Conservation (phyloP, 768 basidiomycete genomes). For the Termitomyces sp. region DNA sequence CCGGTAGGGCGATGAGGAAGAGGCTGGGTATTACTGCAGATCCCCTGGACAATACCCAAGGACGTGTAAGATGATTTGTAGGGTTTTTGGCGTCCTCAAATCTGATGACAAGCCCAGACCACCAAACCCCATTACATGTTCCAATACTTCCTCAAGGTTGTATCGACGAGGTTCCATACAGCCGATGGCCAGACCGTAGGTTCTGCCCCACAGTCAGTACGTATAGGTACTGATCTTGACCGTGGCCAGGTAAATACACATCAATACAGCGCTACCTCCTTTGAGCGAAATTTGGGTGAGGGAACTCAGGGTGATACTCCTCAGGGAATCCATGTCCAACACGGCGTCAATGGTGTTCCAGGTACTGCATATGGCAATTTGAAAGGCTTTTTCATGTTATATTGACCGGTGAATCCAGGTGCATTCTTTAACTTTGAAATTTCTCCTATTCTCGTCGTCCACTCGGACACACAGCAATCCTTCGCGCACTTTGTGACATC, state of each 20-base stretch:
- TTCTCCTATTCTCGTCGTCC: constrained; percentile 91
- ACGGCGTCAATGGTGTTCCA: constrained; percentile 71
- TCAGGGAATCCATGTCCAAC: constrained; percentile 66
- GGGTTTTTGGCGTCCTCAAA: neutral
- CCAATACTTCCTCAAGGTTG: constrained; percentile 99
- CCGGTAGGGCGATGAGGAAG: constrained; percentile 58
- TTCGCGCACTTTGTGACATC: constrained; percentile 99
- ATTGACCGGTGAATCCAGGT: constrained; percentile 31
- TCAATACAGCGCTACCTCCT: constrained; percentile 94
- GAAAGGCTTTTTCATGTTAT: neutral
- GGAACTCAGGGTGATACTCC: constrained; percentile 52
- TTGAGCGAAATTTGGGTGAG: constrained; percentile 83
- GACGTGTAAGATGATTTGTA: constrained; percentile 35
- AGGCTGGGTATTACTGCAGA: constrained; percentile 68
- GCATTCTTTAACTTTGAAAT: constrained; percentile 95
- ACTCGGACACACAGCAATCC: constrained; percentile 85
- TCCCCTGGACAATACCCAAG: constrained; percentile 68
- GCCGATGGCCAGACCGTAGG: constrained; percentile 65
- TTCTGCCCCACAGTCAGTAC: neutral
- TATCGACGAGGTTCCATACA: constrained; percentile 90
- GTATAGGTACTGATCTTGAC: constrained; percentile 5
- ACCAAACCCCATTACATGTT: constrained; percentile 86
- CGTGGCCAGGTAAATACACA: constrained; percentile 67
- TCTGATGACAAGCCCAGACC: constrained; percentile 39
- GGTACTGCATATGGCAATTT: constrained; percentile 19